Percentiles rank a stretch among this genome's conserved stretches.
Conservation (phyloP, 495 filamentous ascomycete genomes). For the Penicillium mononematosum region DNA sequence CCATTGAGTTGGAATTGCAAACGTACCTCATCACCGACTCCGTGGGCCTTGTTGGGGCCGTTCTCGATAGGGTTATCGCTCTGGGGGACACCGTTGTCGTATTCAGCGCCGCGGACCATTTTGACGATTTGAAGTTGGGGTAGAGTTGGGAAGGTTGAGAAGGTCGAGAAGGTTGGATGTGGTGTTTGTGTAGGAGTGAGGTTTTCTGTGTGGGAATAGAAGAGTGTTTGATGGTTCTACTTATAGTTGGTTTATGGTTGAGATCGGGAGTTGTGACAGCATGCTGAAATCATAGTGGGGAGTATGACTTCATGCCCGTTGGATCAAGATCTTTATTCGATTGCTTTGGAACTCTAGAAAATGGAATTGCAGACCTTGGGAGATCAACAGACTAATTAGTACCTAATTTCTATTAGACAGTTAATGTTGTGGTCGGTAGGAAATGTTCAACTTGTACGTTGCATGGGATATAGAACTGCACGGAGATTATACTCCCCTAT, state of each 20-base stretch:
- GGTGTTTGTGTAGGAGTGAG: background rate
- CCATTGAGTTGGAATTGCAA: background rate
- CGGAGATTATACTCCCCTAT: background rate
- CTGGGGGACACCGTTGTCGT: conserved; percentile 47
- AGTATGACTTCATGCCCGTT: conserved; percentile 37
- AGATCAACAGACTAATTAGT: background rate
- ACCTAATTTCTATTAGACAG: background rate
- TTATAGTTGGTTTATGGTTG: conserved; percentile 10
- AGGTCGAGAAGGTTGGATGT: background rate
- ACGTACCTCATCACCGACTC: conserved; percentile 39
- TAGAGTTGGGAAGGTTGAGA: too few relatives aligned
- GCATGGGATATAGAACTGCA: background rate
- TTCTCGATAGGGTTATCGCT: conserved; percentile 52
- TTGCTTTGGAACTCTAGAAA: conserved; percentile 3
- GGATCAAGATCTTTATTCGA: conserved; percentile 7
- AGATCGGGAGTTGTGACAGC: conserved; percentile 26
- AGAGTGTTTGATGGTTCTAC: conserved; percentile 1
- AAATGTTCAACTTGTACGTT: background rate
- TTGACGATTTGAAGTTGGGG: conserved; percentile 17
- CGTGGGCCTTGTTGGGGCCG: conserved; percentile 45
- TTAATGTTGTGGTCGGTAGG: too few relatives aligned
- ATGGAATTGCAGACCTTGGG: background rate
- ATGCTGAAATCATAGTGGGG: conserved; percentile 44
- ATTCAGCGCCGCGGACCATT: conserved; percentile 54
- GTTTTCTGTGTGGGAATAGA: background rate